Base-by-base conservation (phyloP, 2,329 filamentous ascomycete species). In the Cladorrhinum sp. region DNA sequence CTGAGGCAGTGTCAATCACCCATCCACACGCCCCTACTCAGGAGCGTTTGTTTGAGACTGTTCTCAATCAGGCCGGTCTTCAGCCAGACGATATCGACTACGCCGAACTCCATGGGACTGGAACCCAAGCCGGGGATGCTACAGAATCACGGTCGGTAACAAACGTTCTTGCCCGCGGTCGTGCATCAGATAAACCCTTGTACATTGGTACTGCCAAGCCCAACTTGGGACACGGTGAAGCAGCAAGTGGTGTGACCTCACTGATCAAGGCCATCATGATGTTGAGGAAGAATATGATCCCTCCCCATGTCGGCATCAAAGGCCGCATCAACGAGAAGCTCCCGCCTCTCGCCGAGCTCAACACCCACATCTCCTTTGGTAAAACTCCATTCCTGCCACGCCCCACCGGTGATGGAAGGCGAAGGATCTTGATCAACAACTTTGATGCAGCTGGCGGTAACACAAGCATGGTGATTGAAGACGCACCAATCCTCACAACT, bases 21-120 rank as follows among this genome's bases (percentile, higher is more conserved):
- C 84, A 85, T 29, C 89, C 90, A 0, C 86, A 89, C 64, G 83
- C 79, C 2, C 83, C 79, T 25, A 81, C 84, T 0, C 89, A 92
- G 66, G 78, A 83, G 36, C 79, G 78, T 61, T 74, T 90, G 2
- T 89, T 83, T 71, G 80, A 78, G 64, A 80, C 78, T 55, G 79
- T 86, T 36, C 77, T 85, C 29, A 81, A 80, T 49, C 78, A 85
- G 41, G 81, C 85, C 36, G 81, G 81, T 45, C 74, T 89, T 27
- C 81, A 88, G 67, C 74, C 56, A 6, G 69, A 65, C 65, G 69
- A 87, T 55, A 79, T 90, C 59, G 80, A 78, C 67, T 89, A 85
- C 66, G 81, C 88, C 8, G 87, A 90, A 69, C 85, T 89, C 80
- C 87, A 90, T 68, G 87, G 87, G 5, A 90, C 87, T 3, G 87